Conservation (phyloP, 805 yeast genomes). For the Ogataea ramenticola region DNA sequence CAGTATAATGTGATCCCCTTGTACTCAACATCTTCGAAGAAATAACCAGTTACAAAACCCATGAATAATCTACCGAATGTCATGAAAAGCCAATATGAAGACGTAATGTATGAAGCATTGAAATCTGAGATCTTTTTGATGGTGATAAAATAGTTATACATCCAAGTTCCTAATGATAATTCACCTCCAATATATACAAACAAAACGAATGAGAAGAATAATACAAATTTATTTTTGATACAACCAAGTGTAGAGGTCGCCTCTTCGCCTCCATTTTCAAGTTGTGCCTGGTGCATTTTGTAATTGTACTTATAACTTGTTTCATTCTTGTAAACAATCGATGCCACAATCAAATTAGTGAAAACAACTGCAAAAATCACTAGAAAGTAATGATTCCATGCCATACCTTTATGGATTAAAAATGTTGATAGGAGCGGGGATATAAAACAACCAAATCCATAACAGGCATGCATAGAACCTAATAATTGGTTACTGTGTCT, state of each 20-base stretch:
- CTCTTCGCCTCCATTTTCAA: conserved; percentile 28
- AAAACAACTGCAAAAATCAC: conserved; percentile 26
- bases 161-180: conserved; percentile 47
- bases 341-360: conserved; percentile 16
- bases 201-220: conserved; percentile 33
- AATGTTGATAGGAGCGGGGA: conserved; percentile 39
- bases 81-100: conserved; percentile 44
- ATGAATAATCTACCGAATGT: conserved; percentile 40
- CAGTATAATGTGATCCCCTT: conserved; percentile 36
- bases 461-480: conserved; percentile 45
- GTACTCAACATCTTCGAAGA: conserved; percentile 29
- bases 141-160: conserved; percentile 38
- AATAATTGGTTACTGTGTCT: conserved; percentile 41
- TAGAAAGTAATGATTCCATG: conserved; percentile 41
- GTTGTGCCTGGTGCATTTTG: conserved; percentile 4
- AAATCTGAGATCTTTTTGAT: conserved; percentile 30
- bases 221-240: conserved; percentile 29
- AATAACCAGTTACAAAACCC: conserved; percentile 43
- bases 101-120: conserved; percentile 38
- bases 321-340: conserved; percentile 32
- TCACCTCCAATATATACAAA: conserved; percentile 48
- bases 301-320: conserved; percentile 38
- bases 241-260: conserved; percentile 8
- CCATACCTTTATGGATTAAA: conserved; percentile 28
- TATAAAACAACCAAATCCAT: conserved; percentile 47